Evolutionary conservation across 768 basidiomycete species (phyloP).

Genomic region (Gymnopilus dilepis): DNA sequence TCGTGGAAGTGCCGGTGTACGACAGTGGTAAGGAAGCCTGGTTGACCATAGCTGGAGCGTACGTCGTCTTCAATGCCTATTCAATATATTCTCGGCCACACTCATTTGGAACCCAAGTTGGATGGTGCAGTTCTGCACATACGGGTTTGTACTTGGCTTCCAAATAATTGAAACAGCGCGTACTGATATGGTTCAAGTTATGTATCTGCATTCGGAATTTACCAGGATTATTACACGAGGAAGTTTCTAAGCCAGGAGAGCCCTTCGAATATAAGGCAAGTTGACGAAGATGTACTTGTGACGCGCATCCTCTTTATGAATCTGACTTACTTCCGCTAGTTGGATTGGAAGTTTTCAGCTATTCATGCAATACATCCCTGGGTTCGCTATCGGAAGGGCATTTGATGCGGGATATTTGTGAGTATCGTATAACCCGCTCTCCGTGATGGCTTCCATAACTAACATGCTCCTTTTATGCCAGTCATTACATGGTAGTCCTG

Average conservation of each 20-base stretch:
- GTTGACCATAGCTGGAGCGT: no score
- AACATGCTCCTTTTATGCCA: slow-evolving; percentile 22
- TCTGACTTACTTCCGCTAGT: slow-evolving; percentile 25
- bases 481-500: slow-evolving; percentile 39
- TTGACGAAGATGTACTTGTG: background rate
- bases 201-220: slow-evolving; percentile 50
- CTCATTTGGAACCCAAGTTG: slow-evolving; percentile 32
- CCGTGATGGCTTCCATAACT: slow-evolving; percentile 20
- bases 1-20: no score
- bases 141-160: slow-evolving; percentile 37
- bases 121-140: slow-evolving; percentile 51
- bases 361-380: slow-evolving; percentile 48
- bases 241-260: slow-evolving; percentile 41
- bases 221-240: slow-evolving; percentile 53
- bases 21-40: no score
- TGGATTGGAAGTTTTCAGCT: slow-evolving; percentile 59
- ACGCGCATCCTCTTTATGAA: background rate
- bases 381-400: slow-evolving; percentile 44
- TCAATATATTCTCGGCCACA: background rate
- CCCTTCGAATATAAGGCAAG: slow-evolving; percentile 50
- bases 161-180: background rate
- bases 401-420: slow-evolving; percentile 57
- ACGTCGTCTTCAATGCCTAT: no score
- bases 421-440: slow-evolving; percentile 20
- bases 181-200: slow-evolving; percentile 36